Evolutionary conservation across 2,329 filamentous ascomycete genomes (phyloP), one percentile per base, ranked within the genome.

Genomic region (Lasiodiplodia citricola): DNA sequence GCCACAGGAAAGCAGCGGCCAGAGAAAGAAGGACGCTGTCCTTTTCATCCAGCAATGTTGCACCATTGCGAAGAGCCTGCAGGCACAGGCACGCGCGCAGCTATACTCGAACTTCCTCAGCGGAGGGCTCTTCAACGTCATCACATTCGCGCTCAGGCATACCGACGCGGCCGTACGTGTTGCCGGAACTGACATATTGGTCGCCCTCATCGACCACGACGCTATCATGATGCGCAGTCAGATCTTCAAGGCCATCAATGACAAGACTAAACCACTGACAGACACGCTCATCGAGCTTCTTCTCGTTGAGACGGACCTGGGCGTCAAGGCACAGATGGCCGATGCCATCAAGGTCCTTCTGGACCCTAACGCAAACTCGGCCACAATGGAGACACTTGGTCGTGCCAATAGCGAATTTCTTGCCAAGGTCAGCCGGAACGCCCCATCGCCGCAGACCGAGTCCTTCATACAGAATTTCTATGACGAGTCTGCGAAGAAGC

Each of bases 11-110:
- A 78, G 80, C 65, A 89, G 92, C 62, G 83, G 87, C 65, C 89
- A 88, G 75, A 89, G 92, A 70, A 96, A 96, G 81, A 97, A 97
- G 80, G 93, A 98, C 74, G 96, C 93, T 0, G 95, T 99, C 13
- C 86, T 96, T 47, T 98, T 99, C 79, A 96, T 99, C 70, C 94
- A 98, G 79, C 94, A 98, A 79, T 98, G 95, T 81, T 97, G 94
- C 73, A 88, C 90, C 3, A 96, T 98, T 74, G 93, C 94, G 1
- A 99, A 99, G 83, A 97, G 94, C 75, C 86, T 99, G 21, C 96
- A 98, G 77, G 91, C 92, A 2, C 91, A 91, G 31, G 90, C 90
- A 8, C 88, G 96, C 70, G 91, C 92, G 71, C 90, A 89, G 25
- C 84, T 99, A 18, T 97, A 97, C 81, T 91, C 91, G 76, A 97